phyloP scores from a whole-genome alignment of 176 grass and related monocot species.

The Oryza australiensis region DNA sequence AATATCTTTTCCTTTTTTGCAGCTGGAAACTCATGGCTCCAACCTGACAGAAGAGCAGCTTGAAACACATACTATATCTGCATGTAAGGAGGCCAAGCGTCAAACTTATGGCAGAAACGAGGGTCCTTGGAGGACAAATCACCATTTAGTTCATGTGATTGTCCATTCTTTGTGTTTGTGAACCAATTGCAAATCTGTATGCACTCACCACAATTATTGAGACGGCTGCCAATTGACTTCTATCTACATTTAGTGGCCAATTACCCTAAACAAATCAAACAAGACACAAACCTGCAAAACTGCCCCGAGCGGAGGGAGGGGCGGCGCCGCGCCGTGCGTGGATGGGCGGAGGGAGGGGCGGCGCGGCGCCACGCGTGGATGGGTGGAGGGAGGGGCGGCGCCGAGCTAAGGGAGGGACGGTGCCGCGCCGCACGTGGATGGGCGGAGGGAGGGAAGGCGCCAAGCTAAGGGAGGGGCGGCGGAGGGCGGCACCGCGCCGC shows the following conservation, averaged over 20 bases:
- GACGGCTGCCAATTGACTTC: background rate
- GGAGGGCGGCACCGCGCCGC: no score
- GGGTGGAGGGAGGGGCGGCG: no score
- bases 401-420: no score
- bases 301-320: no score
- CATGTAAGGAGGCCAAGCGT: slow-evolving; percentile 89
- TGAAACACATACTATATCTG: slow-evolving; percentile 97
- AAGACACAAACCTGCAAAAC: no score
- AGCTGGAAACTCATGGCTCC: slow-evolving; percentile 94
- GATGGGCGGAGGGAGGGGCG: no score
- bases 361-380: no score
- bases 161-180: background rate
- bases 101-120: slow-evolving; percentile 68
- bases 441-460: no score
- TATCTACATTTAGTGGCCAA: background rate
- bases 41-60: slow-evolving; percentile 95
- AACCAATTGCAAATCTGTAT: background rate
- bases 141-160: slow-evolving; percentile 82
- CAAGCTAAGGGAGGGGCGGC: no score
- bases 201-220: background rate
- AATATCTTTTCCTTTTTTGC: slow-evolving; percentile 49
- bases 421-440: no score
- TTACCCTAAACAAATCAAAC: no score
- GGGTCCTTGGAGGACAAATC: slow-evolving; percentile 59
- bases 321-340: no score